A percentile compares a stretch with the other conserved stretches of the same genome.
phyloP scores from a whole-genome alignment of 176 grass and related monocot genomes.

The Otatea glauca region DNA sequence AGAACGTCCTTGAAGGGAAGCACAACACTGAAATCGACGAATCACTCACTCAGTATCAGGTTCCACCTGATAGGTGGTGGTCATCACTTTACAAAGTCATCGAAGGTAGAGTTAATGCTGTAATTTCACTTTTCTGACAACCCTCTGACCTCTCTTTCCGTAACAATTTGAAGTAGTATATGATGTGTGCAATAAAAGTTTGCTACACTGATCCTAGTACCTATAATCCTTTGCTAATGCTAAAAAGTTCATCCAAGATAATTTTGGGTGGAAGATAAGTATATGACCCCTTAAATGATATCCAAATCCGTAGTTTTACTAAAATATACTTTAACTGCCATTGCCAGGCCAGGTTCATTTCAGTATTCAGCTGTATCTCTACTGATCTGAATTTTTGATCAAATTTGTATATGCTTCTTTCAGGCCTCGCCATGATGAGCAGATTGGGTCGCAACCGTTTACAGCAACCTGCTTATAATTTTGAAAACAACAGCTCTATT shows the following conservation, averaged over 20 bases:
- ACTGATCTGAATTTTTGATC: background rate
- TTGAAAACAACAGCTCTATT: slow-evolving; percentile 63
- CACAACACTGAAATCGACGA: slow-evolving; percentile 84
- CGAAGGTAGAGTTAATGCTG: slow-evolving; percentile 63
- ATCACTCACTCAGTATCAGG: slow-evolving; percentile 63
- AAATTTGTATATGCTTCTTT: slow-evolving; percentile 37
- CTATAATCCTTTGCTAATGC: background rate
- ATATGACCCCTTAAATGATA: background rate
- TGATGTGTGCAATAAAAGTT: slow-evolving; percentile 8
- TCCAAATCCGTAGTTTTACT: background rate
- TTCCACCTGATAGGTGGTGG: slow-evolving; percentile 90
- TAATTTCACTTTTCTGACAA: background rate
- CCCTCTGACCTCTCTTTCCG: background rate
- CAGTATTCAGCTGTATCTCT: background rate
- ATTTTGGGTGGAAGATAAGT: background rate
- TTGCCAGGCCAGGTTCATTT: background rate
- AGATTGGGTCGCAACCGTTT: slow-evolving; percentile 74
- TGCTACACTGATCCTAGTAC: background rate
- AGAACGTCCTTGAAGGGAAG: slow-evolving; percentile 87
- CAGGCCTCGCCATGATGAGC: slow-evolving; percentile 86
- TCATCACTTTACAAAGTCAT: slow-evolving; percentile 95
- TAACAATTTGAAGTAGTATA: background rate
- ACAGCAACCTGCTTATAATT: slow-evolving; percentile 62
- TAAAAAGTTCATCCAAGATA: background rate
- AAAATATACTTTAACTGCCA: background rate